Conservation (phyloP, 768 basidiomycete species). For the Amanita brunnescens region DNA sequence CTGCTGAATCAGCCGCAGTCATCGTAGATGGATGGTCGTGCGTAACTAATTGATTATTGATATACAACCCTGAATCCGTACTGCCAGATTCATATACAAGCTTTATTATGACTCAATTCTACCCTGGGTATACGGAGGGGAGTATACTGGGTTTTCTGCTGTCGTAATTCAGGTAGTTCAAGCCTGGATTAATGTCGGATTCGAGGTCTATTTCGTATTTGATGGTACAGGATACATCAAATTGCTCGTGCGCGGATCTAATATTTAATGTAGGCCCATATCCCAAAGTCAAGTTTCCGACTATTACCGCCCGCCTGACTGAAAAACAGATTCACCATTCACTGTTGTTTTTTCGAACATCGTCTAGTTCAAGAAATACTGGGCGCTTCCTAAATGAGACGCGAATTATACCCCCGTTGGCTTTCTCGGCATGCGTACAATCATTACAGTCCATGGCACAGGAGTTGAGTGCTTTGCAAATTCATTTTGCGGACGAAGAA, state of each 20-base stretch:
- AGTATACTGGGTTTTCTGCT: constrained; percentile 51
- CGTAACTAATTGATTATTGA: constrained; percentile 27
- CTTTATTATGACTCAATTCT: constrained; percentile 50
- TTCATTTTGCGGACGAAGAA: constrained; percentile 76
- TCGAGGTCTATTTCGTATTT: constrained; percentile 68
- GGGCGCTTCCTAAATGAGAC: constrained; percentile 65
- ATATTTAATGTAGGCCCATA: constrained; percentile 43
- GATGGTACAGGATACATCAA: constrained; percentile 48
- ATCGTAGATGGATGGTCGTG: constrained; percentile 87
- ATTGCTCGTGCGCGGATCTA: constrained; percentile 7
- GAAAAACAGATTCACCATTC: constrained; percentile 52
- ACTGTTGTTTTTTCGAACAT: constrained; percentile 77
- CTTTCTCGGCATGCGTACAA: constrained; percentile 47
- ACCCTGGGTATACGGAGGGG: constrained; percentile 84
- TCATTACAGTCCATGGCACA: constrained; percentile 35
- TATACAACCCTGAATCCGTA: constrained; percentile 8
- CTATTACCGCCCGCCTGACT: constrained; percentile 48
- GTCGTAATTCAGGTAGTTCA: constrained; percentile 42
- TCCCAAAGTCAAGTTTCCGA: constrained; percentile 66
- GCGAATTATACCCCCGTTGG: constrained; percentile 67
- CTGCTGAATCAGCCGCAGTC: constrained; percentile 26
- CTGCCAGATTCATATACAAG: constrained; percentile 64
- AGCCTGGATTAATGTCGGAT: constrained; percentile 62
- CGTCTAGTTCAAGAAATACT: constrained; percentile 48
- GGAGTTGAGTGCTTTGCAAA: constrained; percentile 29